These are phyloP conservation scores for Flammula alnicola DNA, from an alignment of 1,284 basidiomycete genomes.

Conservation along the genomic window DNA sequence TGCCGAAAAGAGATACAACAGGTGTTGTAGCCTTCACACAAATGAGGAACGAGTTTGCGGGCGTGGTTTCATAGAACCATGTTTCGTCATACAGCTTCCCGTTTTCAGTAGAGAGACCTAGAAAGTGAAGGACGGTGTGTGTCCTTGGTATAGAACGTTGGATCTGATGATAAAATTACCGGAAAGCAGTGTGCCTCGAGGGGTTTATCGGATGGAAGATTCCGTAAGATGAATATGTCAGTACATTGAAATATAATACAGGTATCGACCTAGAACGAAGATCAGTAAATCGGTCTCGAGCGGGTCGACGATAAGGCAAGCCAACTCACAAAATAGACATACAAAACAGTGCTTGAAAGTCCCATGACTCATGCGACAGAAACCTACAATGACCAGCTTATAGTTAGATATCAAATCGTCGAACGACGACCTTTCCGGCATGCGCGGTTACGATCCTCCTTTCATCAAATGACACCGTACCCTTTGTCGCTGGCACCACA, in stretches of 20 bases:
- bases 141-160: conserved; percentile 13
- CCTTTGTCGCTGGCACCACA: conserved; percentile 32
- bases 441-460: conserved; percentile 66
- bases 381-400: conserved; percentile 1
- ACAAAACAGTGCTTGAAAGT: conserved; percentile 3
- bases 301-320: conserved; percentile 16
- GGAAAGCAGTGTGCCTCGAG: conserved; percentile 23
- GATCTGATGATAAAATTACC: conserved; percentile 19
- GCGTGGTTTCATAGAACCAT: conserved; percentile 13
- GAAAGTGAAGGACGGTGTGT: conserved; percentile 12
- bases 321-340: conserved; percentile 16
- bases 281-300: conserved; percentile 19
- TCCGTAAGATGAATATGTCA: conserved; percentile 24
- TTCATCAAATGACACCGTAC: conserved; percentile 74
- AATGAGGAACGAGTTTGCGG: neutral
- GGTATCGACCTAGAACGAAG: conserved; percentile 16
- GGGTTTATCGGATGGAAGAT: conserved; percentile 26
- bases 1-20: conserved; percentile 18
- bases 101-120: conserved; percentile 14
- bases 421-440: conserved; percentile 55
- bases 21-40: conserved; percentile 1
- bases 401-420: conserved; percentile 69
- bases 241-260: conserved; percentile 25
- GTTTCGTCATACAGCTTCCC: conserved; percentile 18
- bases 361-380: conserved; percentile 10